These are phyloP conservation scores for Ampelocalamus luodianensis DNA, from an alignment of 176 grass and related monocot species.

Conservation along the genomic window DNA sequence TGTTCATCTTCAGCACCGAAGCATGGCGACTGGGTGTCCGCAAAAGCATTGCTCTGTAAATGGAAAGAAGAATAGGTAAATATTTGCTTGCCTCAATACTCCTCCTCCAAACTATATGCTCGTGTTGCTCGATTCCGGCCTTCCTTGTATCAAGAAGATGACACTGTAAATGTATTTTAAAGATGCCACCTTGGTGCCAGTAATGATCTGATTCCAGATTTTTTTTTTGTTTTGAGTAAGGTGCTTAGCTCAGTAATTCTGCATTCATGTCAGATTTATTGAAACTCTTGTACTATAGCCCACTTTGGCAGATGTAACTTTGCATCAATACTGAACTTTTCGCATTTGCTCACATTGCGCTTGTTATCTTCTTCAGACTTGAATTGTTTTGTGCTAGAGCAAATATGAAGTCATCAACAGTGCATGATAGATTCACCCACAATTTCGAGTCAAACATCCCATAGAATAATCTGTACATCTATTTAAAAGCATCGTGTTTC, in stretches of 20 bases:
- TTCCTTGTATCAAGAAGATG: constrained; percentile 37
- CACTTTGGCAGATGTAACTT: constrained; percentile 31
- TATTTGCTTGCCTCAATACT: constrained; percentile 48
- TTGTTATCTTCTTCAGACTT: not conserved
- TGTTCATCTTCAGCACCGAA: constrained; percentile 25
- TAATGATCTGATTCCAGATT: constrained; percentile 40
- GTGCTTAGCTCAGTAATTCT: constrained; percentile 40
- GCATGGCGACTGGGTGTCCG: not conserved
- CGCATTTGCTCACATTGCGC: constrained; percentile 1
- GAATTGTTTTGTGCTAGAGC: not conserved
- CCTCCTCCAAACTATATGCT: constrained; percentile 19
- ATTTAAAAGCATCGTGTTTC: not conserved
- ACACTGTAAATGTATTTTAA: constrained; percentile 52
- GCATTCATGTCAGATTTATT: constrained; percentile 17
- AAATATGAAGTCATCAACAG: not conserved
- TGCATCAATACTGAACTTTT: constrained; percentile 37
- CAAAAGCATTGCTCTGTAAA: constrained; percentile 36
- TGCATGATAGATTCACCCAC: not conserved
- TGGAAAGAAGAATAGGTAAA: constrained; percentile 40
- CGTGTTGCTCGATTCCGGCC: not conserved
- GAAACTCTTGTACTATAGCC: constrained; percentile 42
- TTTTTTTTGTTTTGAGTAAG: constrained; percentile 22
- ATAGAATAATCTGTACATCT: not conserved
- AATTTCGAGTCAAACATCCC: not conserved
- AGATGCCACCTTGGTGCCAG: constrained; percentile 25